phyloP scores from a whole-genome alignment of 495 filamentous ascomycete genomes.

The Annulohypoxylon moriforme region DNA sequence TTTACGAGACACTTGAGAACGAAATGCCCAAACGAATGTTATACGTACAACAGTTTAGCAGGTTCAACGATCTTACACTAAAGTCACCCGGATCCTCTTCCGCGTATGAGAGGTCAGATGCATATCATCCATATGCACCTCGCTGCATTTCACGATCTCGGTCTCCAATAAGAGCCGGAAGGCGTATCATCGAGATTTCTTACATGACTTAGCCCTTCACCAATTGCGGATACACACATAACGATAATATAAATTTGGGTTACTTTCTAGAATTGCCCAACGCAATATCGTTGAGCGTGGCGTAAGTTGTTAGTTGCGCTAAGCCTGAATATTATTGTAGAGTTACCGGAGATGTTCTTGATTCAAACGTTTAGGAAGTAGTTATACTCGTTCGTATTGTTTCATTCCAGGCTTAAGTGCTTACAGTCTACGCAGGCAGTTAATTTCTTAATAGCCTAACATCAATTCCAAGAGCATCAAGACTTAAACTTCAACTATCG shows the following conservation, averaged over 20 bases:
- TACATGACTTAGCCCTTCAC: conserved; percentile 4
- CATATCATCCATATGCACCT: conserved; percentile 21
- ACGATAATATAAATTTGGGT: conserved; percentile 2
- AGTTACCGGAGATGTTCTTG: background rate
- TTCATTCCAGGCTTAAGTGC: background rate
- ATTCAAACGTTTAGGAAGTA: background rate
- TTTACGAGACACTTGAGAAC: conserved; percentile 2
- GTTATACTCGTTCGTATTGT: background rate
- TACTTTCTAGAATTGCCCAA: conserved; percentile 6
- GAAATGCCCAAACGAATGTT: conserved; percentile 4
- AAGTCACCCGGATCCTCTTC: background rate
- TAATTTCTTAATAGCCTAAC: background rate
- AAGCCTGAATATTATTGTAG: background rate
- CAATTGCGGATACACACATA: conserved; percentile 11
- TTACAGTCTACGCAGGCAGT: background rate
- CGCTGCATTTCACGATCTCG: background rate
- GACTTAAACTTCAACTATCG: background rate
- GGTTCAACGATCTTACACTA: background rate
- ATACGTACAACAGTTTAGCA: background rate
- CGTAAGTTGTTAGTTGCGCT: background rate
- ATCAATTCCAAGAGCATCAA: background rate
- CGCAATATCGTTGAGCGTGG: background rate
- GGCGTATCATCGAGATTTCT: conserved; percentile 18
- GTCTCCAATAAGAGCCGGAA: conserved; percentile 33
- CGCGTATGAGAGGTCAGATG: conserved; percentile 27